Conservation (phyloP, 768 basidiomycete genomes). For the Leucogyrophana mollusca region DNA sequence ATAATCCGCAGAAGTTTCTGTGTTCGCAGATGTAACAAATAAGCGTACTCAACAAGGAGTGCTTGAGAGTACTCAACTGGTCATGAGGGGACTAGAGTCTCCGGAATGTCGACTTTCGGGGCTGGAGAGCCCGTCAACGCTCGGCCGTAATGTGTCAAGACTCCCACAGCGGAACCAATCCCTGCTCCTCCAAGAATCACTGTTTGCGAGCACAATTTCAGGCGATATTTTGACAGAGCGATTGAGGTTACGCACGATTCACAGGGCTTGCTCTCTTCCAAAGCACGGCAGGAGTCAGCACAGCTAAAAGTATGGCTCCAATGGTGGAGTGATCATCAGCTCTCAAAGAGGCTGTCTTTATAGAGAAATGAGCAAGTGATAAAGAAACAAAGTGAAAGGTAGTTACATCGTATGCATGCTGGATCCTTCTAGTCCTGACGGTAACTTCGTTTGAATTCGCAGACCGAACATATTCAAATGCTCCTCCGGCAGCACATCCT, state of each 20-base stretch:
- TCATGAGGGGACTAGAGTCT: too few relatives aligned
- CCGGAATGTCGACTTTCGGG: too few relatives aligned
- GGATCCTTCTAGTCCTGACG: conserved; percentile 48
- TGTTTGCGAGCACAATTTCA: conserved; percentile 23
- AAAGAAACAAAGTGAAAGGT: conserved; percentile 5
- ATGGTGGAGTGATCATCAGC: conserved; percentile 77
- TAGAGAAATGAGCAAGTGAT: conserved; percentile 4
- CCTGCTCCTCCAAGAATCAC: conserved; percentile 74
- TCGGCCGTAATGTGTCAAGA: conserved; percentile 55
- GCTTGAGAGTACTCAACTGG: too few relatives aligned
- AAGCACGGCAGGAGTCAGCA: conserved; percentile 66
- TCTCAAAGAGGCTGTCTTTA: conserved; percentile 55
- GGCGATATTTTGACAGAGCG: not conserved
- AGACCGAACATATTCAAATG: conserved; percentile 60
- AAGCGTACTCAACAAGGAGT: too few relatives aligned
- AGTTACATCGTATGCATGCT: conserved; percentile 58
- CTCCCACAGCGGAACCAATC: conserved; percentile 59
- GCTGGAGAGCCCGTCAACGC: conserved; percentile 54
- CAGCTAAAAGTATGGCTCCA: conserved; percentile 61
- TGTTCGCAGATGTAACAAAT: too few relatives aligned
- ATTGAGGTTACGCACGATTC: conserved; percentile 47
- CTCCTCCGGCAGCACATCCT: conserved; percentile 48
- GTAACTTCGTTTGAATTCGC: conserved; percentile 49
- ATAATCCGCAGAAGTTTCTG: too few relatives aligned
- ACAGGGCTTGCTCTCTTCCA: conserved; percentile 66